These are phyloP conservation scores for Pythium sp. DNA, from an alignment of 352 stramenopile genomes.

Conservation along the genomic window DNA sequence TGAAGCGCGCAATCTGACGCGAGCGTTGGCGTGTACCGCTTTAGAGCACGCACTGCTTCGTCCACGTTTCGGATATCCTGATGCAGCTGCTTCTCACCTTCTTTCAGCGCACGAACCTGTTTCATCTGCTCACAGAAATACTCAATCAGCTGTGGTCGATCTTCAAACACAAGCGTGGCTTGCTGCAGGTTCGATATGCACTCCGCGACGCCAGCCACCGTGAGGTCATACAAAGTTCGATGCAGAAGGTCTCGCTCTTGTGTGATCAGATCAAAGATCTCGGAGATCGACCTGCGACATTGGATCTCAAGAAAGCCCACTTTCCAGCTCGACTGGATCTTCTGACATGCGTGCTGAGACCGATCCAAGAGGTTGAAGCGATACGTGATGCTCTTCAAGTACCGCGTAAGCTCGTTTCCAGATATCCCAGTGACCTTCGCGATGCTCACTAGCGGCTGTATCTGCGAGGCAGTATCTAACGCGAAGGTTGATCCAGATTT, in stretches of 20 bases:
- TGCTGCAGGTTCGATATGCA: slow-evolving; percentile 45
- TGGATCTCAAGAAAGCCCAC: slow-evolving; percentile 77
- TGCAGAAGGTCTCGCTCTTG: slow-evolving; percentile 45
- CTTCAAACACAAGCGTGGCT: slow-evolving; percentile 49
- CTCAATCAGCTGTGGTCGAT: slow-evolving; percentile 67
- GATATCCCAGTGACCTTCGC: slow-evolving; percentile 32
- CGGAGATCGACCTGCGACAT: slow-evolving; percentile 52
- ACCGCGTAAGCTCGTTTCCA: slow-evolving; percentile 38
- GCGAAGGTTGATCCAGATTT: background rate
- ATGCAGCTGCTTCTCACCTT: slow-evolving; percentile 52
- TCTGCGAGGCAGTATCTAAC: background rate
- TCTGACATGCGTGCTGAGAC: slow-evolving; percentile 60
- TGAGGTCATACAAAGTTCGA: slow-evolving; percentile 34
- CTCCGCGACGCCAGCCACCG: slow-evolving; percentile 31
- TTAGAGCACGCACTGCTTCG: slow-evolving; percentile 49
- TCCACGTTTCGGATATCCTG: slow-evolving; percentile 74
- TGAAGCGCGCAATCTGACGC: slow-evolving; percentile 27
- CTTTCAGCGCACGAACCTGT: slow-evolving; percentile 48
- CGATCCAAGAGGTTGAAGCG: slow-evolving; percentile 40
- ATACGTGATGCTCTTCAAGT: slow-evolving; percentile 36
- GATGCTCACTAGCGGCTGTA: slow-evolving; percentile 15
- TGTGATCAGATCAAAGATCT: slow-evolving; percentile 59
- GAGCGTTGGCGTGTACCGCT: slow-evolving; percentile 36
- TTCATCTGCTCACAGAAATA: slow-evolving; percentile 73
- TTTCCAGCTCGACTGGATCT: slow-evolving; percentile 66